phyloP scores from a whole-genome alignment of 1,284 basidiomycete species.

The Pterula multifida region DNA sequence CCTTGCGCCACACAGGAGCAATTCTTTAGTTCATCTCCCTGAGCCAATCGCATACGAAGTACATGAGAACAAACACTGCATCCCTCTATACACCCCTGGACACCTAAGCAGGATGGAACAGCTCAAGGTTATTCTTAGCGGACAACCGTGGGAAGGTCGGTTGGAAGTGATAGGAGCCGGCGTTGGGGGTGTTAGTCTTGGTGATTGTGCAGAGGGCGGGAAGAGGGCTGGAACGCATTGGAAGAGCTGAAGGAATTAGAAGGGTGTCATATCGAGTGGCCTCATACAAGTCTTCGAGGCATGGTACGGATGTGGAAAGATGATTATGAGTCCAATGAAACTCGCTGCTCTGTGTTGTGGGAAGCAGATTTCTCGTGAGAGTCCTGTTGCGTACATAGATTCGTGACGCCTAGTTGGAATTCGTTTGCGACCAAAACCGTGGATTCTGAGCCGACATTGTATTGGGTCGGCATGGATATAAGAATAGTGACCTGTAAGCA shows the following conservation, averaged over 20 bases:
- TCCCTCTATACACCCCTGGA: constrained; percentile 72
- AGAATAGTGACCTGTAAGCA: neutral
- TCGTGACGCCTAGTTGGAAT: too few species aligned
- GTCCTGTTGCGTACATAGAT: too few species aligned
- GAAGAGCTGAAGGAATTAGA: too few species aligned
- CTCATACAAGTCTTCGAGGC: too few species aligned
- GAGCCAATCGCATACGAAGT: constrained; percentile 45
- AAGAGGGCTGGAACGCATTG: constrained; percentile 36
- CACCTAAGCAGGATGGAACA: constrained; percentile 63
- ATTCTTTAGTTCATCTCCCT: constrained; percentile 41
- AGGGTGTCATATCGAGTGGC: too few species aligned
- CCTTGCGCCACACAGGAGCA: constrained; percentile 38
- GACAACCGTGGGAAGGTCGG: constrained; percentile 37
- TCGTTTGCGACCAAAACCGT: too few species aligned
- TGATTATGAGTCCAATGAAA: too few species aligned
- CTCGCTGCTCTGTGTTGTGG: too few species aligned
- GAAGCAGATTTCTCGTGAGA: too few species aligned
- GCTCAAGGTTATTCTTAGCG: constrained; percentile 34
- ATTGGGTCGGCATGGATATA: neutral
- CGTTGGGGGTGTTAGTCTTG: constrained; percentile 82
- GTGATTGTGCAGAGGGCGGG: constrained; percentile 77
- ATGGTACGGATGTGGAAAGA: too few species aligned
- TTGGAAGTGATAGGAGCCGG: constrained; percentile 79
- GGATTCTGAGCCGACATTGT: too few species aligned
- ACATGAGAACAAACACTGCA: constrained; percentile 59